A percentile compares a stretch with the other conserved stretches of the same genome.
Conservation (phyloP, 805 yeast genomes). For the Candida maltosa region DNA sequence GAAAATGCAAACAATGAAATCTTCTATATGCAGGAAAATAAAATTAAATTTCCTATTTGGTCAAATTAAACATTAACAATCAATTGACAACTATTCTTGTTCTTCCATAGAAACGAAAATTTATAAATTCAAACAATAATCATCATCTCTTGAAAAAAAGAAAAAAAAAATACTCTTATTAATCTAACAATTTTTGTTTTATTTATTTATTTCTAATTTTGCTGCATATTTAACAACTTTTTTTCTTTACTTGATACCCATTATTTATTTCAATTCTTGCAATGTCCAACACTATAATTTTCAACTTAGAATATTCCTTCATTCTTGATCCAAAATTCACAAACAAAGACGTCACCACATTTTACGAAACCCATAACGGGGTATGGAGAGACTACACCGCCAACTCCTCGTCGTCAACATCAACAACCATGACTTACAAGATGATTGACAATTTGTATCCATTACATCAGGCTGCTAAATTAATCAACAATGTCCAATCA, state of each 20-base stretch:
- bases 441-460: constrained; percentile 26
- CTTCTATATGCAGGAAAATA: no score
- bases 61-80: no score
- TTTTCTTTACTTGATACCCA: constrained; percentile 1
- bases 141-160: no score
- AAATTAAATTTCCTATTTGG: no score
- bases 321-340: constrained; percentile 9
- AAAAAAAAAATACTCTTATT: no score
- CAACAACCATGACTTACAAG: constrained; percentile 4
- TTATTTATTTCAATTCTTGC: background rate
- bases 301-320: constrained; percentile 10
- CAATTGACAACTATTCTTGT: no score
- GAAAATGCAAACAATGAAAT: no score
- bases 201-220: background rate
- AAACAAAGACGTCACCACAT: constrained; percentile 4
- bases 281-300: constrained; percentile 5
- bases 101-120: no score
- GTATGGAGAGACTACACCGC: constrained; percentile 25
- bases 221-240: no score
- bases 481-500: constrained; percentile 11
- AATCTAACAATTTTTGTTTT: no score
- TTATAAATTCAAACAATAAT: no score
- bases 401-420: no score
- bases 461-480: constrained; percentile 13
- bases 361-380: constrained; percentile 26